Evolutionary conservation across 306 rosid species (phyloP), one percentile per base, ranked within the genome.

Genomic region (Notholithocarpus densiflorus): DNA sequence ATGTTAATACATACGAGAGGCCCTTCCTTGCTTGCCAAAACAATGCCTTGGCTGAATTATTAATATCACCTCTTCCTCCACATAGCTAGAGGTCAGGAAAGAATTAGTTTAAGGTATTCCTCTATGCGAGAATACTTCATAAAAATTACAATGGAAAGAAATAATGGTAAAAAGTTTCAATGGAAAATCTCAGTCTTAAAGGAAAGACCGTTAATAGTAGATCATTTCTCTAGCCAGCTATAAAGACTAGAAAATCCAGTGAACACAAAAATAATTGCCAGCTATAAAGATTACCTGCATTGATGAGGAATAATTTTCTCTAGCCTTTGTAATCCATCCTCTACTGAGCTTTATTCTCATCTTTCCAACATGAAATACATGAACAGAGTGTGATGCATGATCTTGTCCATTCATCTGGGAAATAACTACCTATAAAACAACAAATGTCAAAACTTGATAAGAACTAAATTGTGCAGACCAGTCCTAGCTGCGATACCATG

Each of bases 21-120:
- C 98, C 97, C 85, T 89, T 92, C 83, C 98, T 90, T 23, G 97
- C 87, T 87, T 92, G 98, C 98, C 98, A 95, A 84, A 89, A 95
- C 80, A 91, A 68, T 15, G 90, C 80, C 90, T 90, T 95, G 2
- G 90, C 89, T 65, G 86, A 93, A 26, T 86, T 87, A 24, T 78
- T 75, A 57, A 48, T 51, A 68, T 85, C 92, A 5, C 90, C 83
- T 90, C 98, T 87, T 71, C 82, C 89, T 59, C 98, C 98, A 21
- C 98, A 95, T 54, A 95, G 81, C 98, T 94, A 54, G 45, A 76
- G 77, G 64, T 13, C n/a, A 10, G 31, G 51, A 75, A 71, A 71
- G 56, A 51, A 76, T 72, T 31, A 79, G 80, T 80, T 77, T 79
- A 76, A 65, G 45, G 76, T 53, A 66, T 48, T 54, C 5, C 4